These are phyloP conservation scores for Gastrolobium villosum DNA, from an alignment of 306 rosid species.

Conservation along the genomic window DNA sequence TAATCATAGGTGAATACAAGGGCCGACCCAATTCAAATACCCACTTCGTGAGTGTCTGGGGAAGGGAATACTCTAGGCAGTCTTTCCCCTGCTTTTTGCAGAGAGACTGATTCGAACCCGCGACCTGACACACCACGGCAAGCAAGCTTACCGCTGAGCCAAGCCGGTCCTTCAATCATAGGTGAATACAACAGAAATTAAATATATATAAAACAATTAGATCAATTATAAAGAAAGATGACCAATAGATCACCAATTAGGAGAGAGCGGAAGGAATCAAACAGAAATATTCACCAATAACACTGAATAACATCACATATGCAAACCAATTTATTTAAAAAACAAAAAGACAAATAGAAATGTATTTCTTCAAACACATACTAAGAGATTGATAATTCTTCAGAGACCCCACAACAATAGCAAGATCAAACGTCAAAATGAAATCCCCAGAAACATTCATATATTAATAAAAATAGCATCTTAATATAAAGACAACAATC, in stretches of 20 bases:
- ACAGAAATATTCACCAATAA: constrained; percentile 7
- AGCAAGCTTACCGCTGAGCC: too few species aligned
- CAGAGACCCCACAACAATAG: constrained; percentile 48
- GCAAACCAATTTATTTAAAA: not conserved
- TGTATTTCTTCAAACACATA: constrained; percentile 22
- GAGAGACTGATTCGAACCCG: too few species aligned
- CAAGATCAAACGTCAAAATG: constrained; percentile 33
- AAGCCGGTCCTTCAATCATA: too few species aligned
- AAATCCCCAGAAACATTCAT: constrained; percentile 44
- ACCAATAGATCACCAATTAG: constrained; percentile 30
- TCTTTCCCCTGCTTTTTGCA: too few species aligned
- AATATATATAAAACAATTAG: constrained; percentile 19
- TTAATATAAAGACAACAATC: constrained; percentile 3
- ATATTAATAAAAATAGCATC: constrained; percentile 2
- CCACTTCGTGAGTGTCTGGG: too few species aligned
- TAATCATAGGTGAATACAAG: not conserved
- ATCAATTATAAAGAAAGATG: constrained; percentile 24
- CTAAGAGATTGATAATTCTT: constrained; percentile 20
- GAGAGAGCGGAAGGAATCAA: constrained; percentile 1
- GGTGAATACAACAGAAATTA: not conserved
- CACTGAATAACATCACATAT: constrained; percentile 15
- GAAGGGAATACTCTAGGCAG: too few species aligned
- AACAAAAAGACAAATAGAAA: not conserved
- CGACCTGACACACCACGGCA: too few species aligned
- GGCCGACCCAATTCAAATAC: too few species aligned